Evolutionary conservation across 495 filamentous ascomycete species (phyloP).

Genomic region (Penicillium lagena): DNA sequence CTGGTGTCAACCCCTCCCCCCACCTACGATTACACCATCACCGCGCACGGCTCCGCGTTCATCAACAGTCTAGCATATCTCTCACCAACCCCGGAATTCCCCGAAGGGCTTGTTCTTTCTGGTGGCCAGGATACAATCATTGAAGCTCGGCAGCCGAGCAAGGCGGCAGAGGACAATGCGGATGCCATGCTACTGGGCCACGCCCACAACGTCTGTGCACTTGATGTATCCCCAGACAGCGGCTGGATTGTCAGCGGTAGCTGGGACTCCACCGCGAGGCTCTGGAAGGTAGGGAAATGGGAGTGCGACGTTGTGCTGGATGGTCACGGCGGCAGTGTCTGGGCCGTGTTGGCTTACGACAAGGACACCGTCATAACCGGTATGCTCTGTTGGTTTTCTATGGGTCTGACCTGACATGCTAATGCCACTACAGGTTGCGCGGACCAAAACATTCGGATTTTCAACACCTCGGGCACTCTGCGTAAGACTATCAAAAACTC

Average conservation of each 20-base stretch:
- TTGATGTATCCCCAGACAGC: constrained; percentile 68
- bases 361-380: constrained; percentile 78
- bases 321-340: constrained; percentile 76
- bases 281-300: constrained; percentile 75
- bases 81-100: constrained; percentile 59
- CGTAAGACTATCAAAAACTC: constrained; percentile 63
- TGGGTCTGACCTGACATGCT: neutral
- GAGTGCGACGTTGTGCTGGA: constrained; percentile 63
- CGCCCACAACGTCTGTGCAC: constrained; percentile 73
- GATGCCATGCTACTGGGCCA: constrained; percentile 85
- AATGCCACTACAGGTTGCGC: constrained; percentile 54
- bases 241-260: constrained; percentile 81
- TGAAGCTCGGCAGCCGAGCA: constrained; percentile 69
- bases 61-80: constrained; percentile 80
- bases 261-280: constrained; percentile 81
- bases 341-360: constrained; percentile 84
- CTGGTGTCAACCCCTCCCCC: constrained; percentile 57
- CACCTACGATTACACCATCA: constrained; percentile 66
- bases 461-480: constrained; percentile 57
- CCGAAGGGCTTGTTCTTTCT: constrained; percentile 78
- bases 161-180: constrained; percentile 64
- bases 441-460: constrained; percentile 83
- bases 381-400: constrained; percentile 4
- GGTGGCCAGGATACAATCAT: constrained; percentile 89
- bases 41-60: constrained; percentile 70